These are phyloP conservation scores for Apiotrichum domesticum DNA, from an alignment of 1,284 basidiomycete species.

Conservation along the genomic window DNA sequence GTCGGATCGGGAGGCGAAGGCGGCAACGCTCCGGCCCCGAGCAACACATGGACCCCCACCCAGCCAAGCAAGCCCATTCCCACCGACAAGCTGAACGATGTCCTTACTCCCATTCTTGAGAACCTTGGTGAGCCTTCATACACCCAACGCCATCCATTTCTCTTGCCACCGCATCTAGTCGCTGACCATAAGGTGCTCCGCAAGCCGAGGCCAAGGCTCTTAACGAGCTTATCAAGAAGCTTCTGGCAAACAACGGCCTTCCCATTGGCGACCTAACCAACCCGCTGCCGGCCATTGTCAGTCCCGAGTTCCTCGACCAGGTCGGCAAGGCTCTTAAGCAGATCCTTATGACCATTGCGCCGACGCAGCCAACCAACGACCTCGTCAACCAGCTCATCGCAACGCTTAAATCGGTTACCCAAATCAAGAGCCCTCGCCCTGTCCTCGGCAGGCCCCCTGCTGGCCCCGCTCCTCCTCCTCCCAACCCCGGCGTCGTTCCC, in stretches of 20 bases:
- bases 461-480: neutral
- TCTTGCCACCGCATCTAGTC: neutral
- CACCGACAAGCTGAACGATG: neutral
- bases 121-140: neutral
- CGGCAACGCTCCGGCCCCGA: neutral
- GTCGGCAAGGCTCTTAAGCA: neutral
- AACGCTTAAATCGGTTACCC: neutral
- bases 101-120: conserved; percentile 1
- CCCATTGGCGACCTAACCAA: neutral
- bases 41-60: neutral
- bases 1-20: neutral
- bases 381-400: neutral
- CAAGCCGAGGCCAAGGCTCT: neutral
- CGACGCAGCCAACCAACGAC: neutral
- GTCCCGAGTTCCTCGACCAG: neutral
- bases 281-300: neutral
- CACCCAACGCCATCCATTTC: neutral
- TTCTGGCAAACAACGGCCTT: neutral
- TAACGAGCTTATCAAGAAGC: neutral
- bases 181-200: neutral
- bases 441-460: too few species aligned
- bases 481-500: neutral
- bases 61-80: neutral
- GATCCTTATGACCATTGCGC: neutral
- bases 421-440: neutral